These are phyloP conservation scores for Grammothele lineata DNA, from an alignment of 768 basidiomycete species.

Conservation along the genomic window DNA sequence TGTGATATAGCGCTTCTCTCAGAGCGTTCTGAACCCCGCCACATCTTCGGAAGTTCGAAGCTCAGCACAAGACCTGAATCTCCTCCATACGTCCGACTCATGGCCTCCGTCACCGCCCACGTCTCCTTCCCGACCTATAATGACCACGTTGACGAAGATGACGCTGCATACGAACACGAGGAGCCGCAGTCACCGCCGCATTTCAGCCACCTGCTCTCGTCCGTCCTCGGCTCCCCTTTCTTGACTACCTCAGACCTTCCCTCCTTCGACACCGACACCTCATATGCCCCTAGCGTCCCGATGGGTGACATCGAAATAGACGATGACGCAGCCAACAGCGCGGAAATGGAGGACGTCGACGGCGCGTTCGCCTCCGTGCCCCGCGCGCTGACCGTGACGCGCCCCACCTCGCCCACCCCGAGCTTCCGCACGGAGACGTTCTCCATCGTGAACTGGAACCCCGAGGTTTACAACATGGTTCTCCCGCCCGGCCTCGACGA, in stretches of 20 bases:
- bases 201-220: constrained; percentile 31
- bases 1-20: too few species aligned
- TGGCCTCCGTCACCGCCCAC: not conserved
- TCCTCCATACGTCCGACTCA: too few species aligned
- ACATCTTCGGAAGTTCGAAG: too few species aligned
- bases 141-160: constrained; percentile 1
- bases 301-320: constrained; percentile 5
- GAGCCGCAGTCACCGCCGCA: constrained; percentile 18
- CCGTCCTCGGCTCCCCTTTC: constrained; percentile 32
- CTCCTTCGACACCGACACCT: constrained; percentile 12
- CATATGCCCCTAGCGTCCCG: constrained; percentile 8
- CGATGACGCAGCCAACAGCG: constrained; percentile 10
- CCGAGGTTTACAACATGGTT: constrained; percentile 10
- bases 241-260: constrained; percentile 27
- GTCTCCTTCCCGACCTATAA: constrained; percentile 11
- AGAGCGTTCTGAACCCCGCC: too few species aligned
- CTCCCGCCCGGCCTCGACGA: constrained; percentile 19
- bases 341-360: constrained; percentile 27
- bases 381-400: constrained; percentile 26
- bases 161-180: constrained; percentile 3
- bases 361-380: constrained; percentile 26
- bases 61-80: too few species aligned
- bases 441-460: constrained; percentile 39
- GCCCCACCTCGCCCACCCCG: constrained; percentile 41
- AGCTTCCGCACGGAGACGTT: constrained; percentile 39